These are phyloP conservation scores for Termitomyces sp. DNA, from an alignment of 768 basidiomycete species.

Conservation along the genomic window DNA sequence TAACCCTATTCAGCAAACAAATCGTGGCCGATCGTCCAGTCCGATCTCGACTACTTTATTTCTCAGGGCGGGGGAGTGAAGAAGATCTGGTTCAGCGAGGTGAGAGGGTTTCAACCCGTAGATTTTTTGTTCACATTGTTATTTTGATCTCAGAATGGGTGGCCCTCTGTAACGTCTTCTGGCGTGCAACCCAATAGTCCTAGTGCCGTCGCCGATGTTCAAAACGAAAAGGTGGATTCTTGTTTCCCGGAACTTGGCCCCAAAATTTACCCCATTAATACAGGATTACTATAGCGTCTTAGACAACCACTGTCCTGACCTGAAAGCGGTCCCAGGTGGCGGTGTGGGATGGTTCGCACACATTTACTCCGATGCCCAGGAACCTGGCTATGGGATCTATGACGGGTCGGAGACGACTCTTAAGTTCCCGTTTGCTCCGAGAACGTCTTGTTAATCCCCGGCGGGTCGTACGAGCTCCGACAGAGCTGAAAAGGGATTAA, in stretches of 20 bases:
- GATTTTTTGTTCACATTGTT: background rate
- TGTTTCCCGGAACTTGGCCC: background rate
- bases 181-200: slow-evolving; percentile 66
- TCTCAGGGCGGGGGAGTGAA: slow-evolving; percentile 53
- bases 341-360: slow-evolving; percentile 84
- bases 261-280: slow-evolving; percentile 4
- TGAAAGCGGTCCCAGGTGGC: slow-evolving; percentile 57
- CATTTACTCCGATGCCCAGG: slow-evolving; percentile 64
- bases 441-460: slow-evolving; percentile 57
- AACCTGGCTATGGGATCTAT: slow-evolving; percentile 73
- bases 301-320: slow-evolving; percentile 56
- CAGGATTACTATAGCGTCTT: slow-evolving; percentile 63
- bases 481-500: no score
- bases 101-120: slow-evolving; percentile 18
- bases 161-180: slow-evolving; percentile 63
- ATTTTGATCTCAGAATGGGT: slow-evolving; percentile 54
- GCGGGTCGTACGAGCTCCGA: no score
- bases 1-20: slow-evolving; percentile 36
- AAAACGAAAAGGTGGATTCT: slow-evolving; percentile 54
- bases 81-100: slow-evolving; percentile 76
- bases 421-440: slow-evolving; percentile 67
- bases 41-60: slow-evolving; percentile 66
- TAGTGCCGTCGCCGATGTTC: slow-evolving; percentile 53
- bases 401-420: slow-evolving; percentile 33
- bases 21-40: slow-evolving; percentile 59